Evolutionary conservation across 176 grass and related monocot genomes (phyloP).

Genomic region (Zizania latifolia): DNA sequence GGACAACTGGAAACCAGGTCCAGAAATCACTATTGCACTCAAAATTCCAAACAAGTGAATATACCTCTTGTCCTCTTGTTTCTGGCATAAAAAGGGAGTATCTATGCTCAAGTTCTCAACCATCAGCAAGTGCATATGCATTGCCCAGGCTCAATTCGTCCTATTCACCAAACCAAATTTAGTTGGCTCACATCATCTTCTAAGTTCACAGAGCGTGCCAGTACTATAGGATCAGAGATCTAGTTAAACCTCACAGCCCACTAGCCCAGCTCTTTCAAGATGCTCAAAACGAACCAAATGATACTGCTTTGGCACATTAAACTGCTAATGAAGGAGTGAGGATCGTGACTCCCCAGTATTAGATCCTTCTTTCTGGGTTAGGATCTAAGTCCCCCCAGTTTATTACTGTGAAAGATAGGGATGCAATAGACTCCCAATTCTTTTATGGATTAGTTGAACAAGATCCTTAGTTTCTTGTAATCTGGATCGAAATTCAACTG

Average conservation of each 20-base stretch:
- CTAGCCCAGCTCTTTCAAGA: background rate
- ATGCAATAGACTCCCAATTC: slow-evolving; percentile 4
- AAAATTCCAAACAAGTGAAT: background rate
- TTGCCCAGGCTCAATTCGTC: background rate
- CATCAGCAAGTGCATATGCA: background rate
- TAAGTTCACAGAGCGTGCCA: background rate
- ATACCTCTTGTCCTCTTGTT: background rate
- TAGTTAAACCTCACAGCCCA: background rate
- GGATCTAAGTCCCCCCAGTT: background rate
- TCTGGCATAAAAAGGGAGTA: background rate
- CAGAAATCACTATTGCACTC: background rate
- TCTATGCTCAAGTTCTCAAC: background rate
- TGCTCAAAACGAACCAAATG: background rate
- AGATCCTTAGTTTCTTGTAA: background rate
- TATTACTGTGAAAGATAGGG: background rate
- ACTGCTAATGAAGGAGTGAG: slow-evolving; percentile 4
- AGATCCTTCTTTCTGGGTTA: slow-evolving; percentile 13
- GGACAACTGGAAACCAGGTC: background rate
- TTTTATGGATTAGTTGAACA: too few relatives aligned
- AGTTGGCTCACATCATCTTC: background rate
- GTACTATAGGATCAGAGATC: background rate
- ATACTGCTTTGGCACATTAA: background rate
- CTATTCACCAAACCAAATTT: background rate
- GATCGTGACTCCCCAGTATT: background rate
- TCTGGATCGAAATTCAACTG: background rate